A percentile compares a stretch with the other conserved stretches of the same genome.
These are phyloP conservation scores for Candida xyloterini DNA, from an alignment of 805 yeast species.

Conservation along the genomic window DNA sequence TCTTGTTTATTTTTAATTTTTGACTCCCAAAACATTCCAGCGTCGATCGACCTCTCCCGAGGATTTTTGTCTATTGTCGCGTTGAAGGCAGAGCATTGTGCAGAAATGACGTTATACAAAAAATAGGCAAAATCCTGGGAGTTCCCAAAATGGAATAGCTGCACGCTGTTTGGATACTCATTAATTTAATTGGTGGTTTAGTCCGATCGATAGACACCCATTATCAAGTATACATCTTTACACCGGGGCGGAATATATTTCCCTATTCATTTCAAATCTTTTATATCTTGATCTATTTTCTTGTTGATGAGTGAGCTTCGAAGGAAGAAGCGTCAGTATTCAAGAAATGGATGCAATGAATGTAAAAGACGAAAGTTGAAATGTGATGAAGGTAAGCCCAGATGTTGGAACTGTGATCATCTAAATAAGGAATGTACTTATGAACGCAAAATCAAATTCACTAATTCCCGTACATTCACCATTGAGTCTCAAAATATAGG, in stretches of 20 bases:
- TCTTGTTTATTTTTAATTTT: conserved; percentile 7
- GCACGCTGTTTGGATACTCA: background rate
- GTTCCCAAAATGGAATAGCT: background rate
- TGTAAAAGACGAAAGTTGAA: conserved; percentile 44
- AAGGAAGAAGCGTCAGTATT: conserved; percentile 39
- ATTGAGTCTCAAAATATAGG: conserved; percentile 14
- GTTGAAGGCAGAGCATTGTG: too few relatives aligned
- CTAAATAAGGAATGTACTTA: conserved; percentile 38
- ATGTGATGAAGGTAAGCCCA: conserved; percentile 40
- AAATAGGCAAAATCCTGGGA: too few relatives aligned
- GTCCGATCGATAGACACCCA: background rate
- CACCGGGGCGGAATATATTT: conserved; percentile 11
- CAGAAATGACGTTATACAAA: too few relatives aligned
- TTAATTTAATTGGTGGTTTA: too few relatives aligned
- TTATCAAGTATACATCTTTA: background rate
- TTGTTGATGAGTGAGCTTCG: conserved; percentile 7
- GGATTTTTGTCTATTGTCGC: too few relatives aligned
- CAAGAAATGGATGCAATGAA: conserved; percentile 44
- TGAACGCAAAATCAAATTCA: conserved; percentile 33
- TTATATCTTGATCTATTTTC: background rate
- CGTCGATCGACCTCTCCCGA: conserved; percentile 6
- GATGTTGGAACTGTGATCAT: conserved; percentile 40
- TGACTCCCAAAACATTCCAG: conserved; percentile 8
- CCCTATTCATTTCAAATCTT: background rate
- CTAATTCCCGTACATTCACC: conserved; percentile 31